phyloP scores from a whole-genome alignment of 2,329 filamentous ascomycete species.

The Hypoxylon sp. region DNA sequence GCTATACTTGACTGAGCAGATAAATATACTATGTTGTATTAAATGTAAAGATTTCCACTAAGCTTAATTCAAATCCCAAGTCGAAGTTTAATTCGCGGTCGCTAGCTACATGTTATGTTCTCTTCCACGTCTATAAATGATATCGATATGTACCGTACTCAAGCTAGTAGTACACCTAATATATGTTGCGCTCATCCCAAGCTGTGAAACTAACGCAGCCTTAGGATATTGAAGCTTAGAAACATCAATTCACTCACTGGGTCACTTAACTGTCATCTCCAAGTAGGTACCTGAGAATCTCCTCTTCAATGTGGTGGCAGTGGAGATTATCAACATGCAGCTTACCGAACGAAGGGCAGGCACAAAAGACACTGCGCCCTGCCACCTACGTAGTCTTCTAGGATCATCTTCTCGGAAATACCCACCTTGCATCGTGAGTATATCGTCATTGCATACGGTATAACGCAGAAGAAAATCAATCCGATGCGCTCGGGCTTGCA shows the following conservation, averaged over 20 bases:
- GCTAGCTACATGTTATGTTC: too few species aligned
- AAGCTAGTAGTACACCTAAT: neutral
- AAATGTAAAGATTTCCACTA: too few species aligned
- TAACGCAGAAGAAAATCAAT: constrained; percentile 17
- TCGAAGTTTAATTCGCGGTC: too few species aligned
- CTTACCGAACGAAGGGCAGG: constrained; percentile 25
- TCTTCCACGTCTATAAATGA: too few species aligned
- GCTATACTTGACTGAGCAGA: too few species aligned
- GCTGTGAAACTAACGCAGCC: neutral
- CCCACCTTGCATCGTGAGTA: constrained; percentile 4
- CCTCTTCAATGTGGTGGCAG: constrained; percentile 1
- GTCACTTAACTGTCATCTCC: neutral
- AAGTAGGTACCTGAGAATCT: neutral
- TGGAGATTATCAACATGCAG: constrained; percentile 25
- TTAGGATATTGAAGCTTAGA: constrained; percentile 8
- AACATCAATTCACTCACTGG: neutral
- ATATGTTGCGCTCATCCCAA: neutral
- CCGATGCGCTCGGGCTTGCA: constrained; percentile 15
- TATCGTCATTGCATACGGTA: constrained; percentile 16
- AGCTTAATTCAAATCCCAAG: too few species aligned
- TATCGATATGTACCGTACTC: too few species aligned
- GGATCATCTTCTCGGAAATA: neutral
- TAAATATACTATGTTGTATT: too few species aligned
- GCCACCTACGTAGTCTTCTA: constrained; percentile 8
- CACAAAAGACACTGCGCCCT: constrained; percentile 8